These are phyloP conservation scores for Monosporozyma solicola DNA, from an alignment of 805 yeast species.

Conservation along the genomic window DNA sequence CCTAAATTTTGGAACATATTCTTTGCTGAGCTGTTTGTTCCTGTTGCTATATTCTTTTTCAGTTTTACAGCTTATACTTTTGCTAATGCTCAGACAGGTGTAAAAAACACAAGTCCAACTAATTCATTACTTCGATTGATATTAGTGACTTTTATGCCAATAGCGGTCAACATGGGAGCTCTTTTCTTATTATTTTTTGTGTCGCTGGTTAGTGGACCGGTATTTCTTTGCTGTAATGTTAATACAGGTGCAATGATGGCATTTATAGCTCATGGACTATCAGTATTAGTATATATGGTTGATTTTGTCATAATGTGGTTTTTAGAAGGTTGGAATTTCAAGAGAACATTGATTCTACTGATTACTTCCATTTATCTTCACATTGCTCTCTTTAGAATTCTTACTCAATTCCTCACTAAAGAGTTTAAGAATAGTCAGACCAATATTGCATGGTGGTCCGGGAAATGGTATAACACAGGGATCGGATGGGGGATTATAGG, in stretches of 20 bases:
- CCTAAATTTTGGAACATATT: constrained; percentile 72
- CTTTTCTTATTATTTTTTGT: constrained; percentile 33
- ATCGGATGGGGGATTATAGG: constrained; percentile 52
- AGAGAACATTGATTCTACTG: constrained; percentile 53
- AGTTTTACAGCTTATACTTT: constrained; percentile 67
- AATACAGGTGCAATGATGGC: constrained; percentile 48
- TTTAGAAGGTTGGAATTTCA: constrained; percentile 57
- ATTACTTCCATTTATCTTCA: constrained; percentile 49
- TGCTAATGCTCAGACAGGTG: constrained; percentile 84
- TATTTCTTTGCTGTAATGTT: constrained; percentile 34
- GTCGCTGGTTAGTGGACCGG: constrained; percentile 43
- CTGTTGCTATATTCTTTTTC: constrained; percentile 58
- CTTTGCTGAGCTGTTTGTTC: constrained; percentile 72
- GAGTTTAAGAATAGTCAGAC: constrained; percentile 54
- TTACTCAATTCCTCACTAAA: constrained; percentile 47
- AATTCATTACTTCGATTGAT: constrained; percentile 56
- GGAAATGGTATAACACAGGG: constrained; percentile 56
- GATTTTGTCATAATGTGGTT: constrained; percentile 59
- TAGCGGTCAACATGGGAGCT: constrained; percentile 31
- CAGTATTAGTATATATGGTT: constrained; percentile 44
- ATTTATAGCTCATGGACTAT: constrained; percentile 42
- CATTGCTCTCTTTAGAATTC: constrained; percentile 42
- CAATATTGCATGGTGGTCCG: constrained; percentile 74
- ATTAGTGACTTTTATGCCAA: constrained; percentile 44
- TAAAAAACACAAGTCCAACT: constrained; percentile 38